Conservation (phyloP, 2,329 filamentous ascomycete species). For the Hypoxylon rubiginosum region DNA sequence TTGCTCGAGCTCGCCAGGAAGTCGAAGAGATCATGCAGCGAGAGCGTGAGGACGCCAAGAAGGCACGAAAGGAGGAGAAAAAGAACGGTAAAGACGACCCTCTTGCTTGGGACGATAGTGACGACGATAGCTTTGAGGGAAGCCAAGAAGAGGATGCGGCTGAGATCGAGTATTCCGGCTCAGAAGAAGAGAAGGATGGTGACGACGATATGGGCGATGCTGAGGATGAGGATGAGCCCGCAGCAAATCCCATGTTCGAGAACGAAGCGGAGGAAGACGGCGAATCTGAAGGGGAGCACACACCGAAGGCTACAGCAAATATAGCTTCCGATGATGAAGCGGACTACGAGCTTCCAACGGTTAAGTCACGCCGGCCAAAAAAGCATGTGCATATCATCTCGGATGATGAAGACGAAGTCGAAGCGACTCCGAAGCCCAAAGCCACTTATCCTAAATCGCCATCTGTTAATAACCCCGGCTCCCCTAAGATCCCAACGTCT, state of each 20-base stretch:
- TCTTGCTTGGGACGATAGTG: constrained; percentile 69
- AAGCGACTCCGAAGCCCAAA: constrained; percentile 66
- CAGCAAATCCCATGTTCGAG: constrained; percentile 50
- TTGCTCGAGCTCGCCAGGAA: constrained; percentile 86
- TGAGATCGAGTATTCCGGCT: constrained; percentile 53
- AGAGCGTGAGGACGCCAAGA: constrained; percentile 81
- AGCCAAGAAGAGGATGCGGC: constrained; percentile 61
- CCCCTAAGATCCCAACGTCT: constrained; percentile 71
- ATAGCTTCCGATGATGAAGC: constrained; percentile 56
- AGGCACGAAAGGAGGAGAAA: constrained; percentile 64
- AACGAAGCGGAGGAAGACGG: constrained; percentile 56
- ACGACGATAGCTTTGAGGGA: constrained; percentile 56
- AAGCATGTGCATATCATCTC: constrained; percentile 69
- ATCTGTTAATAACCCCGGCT: constrained; percentile 58
- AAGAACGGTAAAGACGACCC: constrained; percentile 62
- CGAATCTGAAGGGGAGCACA: constrained; percentile 51
- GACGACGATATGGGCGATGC: constrained; percentile 52
- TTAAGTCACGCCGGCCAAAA: constrained; percentile 62
- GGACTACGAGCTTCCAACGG: constrained; percentile 57
- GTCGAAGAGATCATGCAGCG: constrained; percentile 82
- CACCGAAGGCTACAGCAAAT: constrained; percentile 50
- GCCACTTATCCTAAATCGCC: constrained; percentile 58
- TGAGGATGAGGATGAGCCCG: constrained; percentile 51
- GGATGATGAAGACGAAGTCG: constrained; percentile 67
- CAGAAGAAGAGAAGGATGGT: constrained; percentile 57